These are phyloP conservation scores for Cetraspora pellucida DNA, from an alignment of 192 early-diverging fungal species.

Conservation along the genomic window DNA sequence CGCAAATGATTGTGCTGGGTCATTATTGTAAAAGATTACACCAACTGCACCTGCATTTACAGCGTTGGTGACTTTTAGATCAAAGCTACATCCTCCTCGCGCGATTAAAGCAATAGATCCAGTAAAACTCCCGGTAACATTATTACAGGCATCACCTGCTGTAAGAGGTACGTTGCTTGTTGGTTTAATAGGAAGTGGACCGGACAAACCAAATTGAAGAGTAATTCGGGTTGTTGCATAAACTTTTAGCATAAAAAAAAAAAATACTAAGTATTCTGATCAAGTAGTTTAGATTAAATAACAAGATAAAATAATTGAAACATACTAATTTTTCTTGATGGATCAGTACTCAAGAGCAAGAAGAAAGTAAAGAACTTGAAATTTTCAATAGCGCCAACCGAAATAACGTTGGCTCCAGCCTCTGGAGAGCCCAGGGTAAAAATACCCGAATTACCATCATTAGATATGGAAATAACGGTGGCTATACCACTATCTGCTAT, in stretches of 20 bases:
- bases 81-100: slow-evolving; percentile 71
- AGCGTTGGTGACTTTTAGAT: slow-evolving; percentile 59
- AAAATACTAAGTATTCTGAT: neutral
- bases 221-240: slow-evolving; percentile 11
- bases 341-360: slow-evolving; percentile 35
- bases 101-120: slow-evolving; percentile 64
- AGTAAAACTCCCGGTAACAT: slow-evolving; percentile 42
- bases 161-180: slow-evolving; percentile 44
- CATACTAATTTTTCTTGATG: slow-evolving; percentile 32
- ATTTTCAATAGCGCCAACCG: slow-evolving; percentile 61
- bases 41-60: slow-evolving; percentile 62
- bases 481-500: slow-evolving; percentile 48
- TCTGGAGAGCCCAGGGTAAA: slow-evolving; percentile 63
- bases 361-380: slow-evolving; percentile 39
- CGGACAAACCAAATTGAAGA: slow-evolving; percentile 24
- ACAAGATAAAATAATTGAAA: slow-evolving; percentile 6
- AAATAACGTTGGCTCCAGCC: slow-evolving; percentile 54
- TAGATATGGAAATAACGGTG: slow-evolving; percentile 67
- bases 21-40: slow-evolving; percentile 67
- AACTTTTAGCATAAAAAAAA: neutral
- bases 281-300: neutral
- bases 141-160: slow-evolving; percentile 55
- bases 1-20: slow-evolving; percentile 7
- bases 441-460: slow-evolving; percentile 67
- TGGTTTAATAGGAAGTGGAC: slow-evolving; percentile 40